Percentiles rank a stretch among this genome's conserved stretches.
These are phyloP conservation scores for Neurospora sp. DNA, from an alignment of 495 filamentous ascomycete species.

Conservation along the genomic window DNA sequence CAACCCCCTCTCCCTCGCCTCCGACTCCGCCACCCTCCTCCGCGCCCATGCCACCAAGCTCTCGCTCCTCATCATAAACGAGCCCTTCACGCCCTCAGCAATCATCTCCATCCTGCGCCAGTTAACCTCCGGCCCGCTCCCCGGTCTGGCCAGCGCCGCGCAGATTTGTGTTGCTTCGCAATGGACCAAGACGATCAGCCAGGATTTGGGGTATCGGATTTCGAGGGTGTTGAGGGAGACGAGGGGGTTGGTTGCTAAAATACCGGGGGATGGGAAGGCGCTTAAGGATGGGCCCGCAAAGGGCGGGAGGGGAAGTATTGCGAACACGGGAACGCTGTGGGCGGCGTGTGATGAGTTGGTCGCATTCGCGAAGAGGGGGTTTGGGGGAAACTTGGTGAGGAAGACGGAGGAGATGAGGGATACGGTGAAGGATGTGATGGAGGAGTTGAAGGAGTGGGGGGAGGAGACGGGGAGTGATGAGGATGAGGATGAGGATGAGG, in stretches of 20 bases:
- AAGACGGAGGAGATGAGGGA: slow-evolving; percentile 59
- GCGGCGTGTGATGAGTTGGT: slow-evolving; percentile 63
- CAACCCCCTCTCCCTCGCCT: slow-evolving; percentile 41
- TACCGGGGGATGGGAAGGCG: slow-evolving; percentile 39
- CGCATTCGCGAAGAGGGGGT: slow-evolving; percentile 50
- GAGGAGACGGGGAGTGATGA: slow-evolving; percentile 46
- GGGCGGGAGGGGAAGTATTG: slow-evolving; percentile 35
- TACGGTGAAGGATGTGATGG: slow-evolving; percentile 66
- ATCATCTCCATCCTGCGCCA: slow-evolving; percentile 56
- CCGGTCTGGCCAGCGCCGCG: slow-evolving; percentile 58
- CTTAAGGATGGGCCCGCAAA: slow-evolving; percentile 33
- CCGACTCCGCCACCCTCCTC: slow-evolving; percentile 55
- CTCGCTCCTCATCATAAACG: slow-evolving; percentile 71
- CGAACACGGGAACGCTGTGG: slow-evolving; percentile 53
- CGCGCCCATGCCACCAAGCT: slow-evolving; percentile 78
- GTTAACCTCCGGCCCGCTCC: slow-evolving; percentile 54
- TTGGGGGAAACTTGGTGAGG: slow-evolving; percentile 49
- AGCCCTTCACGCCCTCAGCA: slow-evolving; percentile 73
- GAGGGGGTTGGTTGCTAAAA: slow-evolving; percentile 27
- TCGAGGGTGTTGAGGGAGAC: slow-evolving; percentile 39
- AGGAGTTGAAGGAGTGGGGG: slow-evolving; percentile 79
- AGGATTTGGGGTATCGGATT: slow-evolving; percentile 41
- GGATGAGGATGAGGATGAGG: slow-evolving; percentile 32
- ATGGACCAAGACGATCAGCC: slow-evolving; percentile 50
- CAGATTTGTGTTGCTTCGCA: slow-evolving; percentile 48